Conservation (phyloP, 352 stramenopile genomes). For the Phytophthora podocarpi region DNA sequence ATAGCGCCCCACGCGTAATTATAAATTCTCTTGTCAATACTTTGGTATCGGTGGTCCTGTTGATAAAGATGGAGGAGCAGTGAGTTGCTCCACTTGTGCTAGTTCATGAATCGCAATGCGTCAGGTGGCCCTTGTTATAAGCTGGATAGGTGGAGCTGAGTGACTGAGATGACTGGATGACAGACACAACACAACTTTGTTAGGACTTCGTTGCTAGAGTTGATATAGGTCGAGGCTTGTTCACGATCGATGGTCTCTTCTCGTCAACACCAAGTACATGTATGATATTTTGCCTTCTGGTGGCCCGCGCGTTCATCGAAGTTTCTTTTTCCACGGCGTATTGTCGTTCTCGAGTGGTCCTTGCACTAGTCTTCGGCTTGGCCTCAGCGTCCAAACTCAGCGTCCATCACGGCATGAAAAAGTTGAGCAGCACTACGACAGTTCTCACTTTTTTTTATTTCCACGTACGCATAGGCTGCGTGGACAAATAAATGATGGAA, state of each 20-base stretch:
- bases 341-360: conserved; percentile 7
- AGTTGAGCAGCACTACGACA: conserved; percentile 73
- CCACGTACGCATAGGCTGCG: too few relatives aligned
- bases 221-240: conserved; percentile 11
- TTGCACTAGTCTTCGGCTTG: conserved; percentile 22
- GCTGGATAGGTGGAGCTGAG: too few relatives aligned
- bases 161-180: too few relatives aligned
- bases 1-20: conserved; percentile 31
- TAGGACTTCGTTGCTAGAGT: background rate
- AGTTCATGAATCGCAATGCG: conserved; percentile 54
- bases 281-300: conserved; percentile 23
- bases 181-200: conserved; percentile 21
- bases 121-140: background rate
- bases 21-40: conserved; percentile 43
- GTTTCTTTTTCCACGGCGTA: conserved; percentile 15
- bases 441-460: too few relatives aligned
- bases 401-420: conserved; percentile 82
- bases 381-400: conserved; percentile 45
- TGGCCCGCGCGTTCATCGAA: conserved; percentile 9
- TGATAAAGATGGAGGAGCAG: conserved; percentile 29
- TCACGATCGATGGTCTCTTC: conserved; percentile 18
- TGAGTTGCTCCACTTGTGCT: conserved; percentile 53
- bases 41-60: conserved; percentile 21
- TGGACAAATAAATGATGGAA: too few relatives aligned
- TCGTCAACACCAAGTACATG: conserved; percentile 22